Percentiles rank a stretch among this genome's conserved stretches.
phyloP scores from a whole-genome alignment of 768 basidiomycete genomes.

The Boletus rubroflammeus region DNA sequence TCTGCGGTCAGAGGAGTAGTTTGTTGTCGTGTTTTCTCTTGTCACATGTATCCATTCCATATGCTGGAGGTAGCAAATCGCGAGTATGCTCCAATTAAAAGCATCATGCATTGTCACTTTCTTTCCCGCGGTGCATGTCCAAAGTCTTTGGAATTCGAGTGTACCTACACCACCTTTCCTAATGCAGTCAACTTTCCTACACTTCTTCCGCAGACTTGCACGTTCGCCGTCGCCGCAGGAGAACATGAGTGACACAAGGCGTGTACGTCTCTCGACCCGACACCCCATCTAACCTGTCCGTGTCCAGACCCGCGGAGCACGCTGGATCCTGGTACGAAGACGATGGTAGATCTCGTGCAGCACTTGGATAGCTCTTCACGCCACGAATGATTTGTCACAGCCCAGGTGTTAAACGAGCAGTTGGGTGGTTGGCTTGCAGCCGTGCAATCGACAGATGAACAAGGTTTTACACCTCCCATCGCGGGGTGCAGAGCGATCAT shows the following conservation, averaged over 20 bases:
- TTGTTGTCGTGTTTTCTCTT: constrained; percentile 37
- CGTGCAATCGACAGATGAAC: constrained; percentile 46
- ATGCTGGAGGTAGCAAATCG: constrained; percentile 49
- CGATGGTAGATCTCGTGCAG: constrained; percentile 44
- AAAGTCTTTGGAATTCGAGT: background rate
- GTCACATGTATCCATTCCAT: constrained; percentile 44
- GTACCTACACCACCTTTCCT: constrained; percentile 15
- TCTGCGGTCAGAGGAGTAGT: constrained; percentile 91
- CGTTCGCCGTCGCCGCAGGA: constrained; percentile 8
- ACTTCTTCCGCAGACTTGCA: constrained; percentile 13
- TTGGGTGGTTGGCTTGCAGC: constrained; percentile 60
- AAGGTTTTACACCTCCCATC: constrained; percentile 63
- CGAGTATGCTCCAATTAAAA: constrained; percentile 41
- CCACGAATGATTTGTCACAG: constrained; percentile 37
- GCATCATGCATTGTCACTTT: constrained; percentile 14
- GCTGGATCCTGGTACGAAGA: constrained; percentile 88
- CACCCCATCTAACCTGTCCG: background rate
- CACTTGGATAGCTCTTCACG: constrained; percentile 13
- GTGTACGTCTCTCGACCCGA: background rate
- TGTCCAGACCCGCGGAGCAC: constrained; percentile 64
- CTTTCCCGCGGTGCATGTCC: background rate
- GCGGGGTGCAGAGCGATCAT: constrained; percentile 82
- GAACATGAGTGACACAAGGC: constrained; percentile 30
- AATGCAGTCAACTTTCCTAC: constrained; percentile 23
- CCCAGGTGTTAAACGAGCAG: constrained; percentile 52